Base-by-base conservation (phyloP, 768 basidiomycete genomes). In the Tylopilus cervinicoccineus region DNA sequence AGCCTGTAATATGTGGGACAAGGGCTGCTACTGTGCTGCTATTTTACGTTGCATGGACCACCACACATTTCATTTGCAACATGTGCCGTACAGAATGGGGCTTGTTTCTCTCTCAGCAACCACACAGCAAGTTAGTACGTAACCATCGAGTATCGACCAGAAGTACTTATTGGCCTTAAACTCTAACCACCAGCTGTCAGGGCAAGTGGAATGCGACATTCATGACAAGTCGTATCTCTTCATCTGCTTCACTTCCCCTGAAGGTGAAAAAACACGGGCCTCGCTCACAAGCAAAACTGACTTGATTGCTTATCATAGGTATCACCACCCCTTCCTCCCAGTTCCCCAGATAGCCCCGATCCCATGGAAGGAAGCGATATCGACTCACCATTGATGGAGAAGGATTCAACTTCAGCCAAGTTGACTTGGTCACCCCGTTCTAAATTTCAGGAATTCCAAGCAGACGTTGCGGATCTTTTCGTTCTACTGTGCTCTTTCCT, bases 381-480 rank as follows among this genome's bases (percentile, higher is more conserved):
- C 24, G 6, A 32, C n/a, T 17, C 12, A 8, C 39, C 44, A 7
- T 23, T 50, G 29, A 38, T 49, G n/a, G 38, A 23, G 33, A 36
- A n/a, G 19, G 33, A 28, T 2, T 24, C 16, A n/a, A 6, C 34
- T 6, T 2, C 10, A 17, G 13, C 14, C 17, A 47, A 27, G 32
- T 14, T 22, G n/a, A 3, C 5, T 22, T 43, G 49, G 46, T 32
- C 22, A 0, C 28, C 28, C 12, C 28, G 6, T 11, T 28, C 28
- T 28, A 28, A 28, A 28, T 10, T 28, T 11, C 28, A 10, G 28
- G 10, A 11, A 28, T 28, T 28, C 28, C 28, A 28, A 28, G 28
- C 53, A 8, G 57, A 60, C 16, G 28, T 26, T 16, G 41, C 38
- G 5, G 54, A 56, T 16, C 26, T 47, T 4, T 45, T 52, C 36